These are phyloP conservation scores for Wickerhamiella slavikovae DNA, from an alignment of 805 yeast genomes.

Conservation along the genomic window DNA sequence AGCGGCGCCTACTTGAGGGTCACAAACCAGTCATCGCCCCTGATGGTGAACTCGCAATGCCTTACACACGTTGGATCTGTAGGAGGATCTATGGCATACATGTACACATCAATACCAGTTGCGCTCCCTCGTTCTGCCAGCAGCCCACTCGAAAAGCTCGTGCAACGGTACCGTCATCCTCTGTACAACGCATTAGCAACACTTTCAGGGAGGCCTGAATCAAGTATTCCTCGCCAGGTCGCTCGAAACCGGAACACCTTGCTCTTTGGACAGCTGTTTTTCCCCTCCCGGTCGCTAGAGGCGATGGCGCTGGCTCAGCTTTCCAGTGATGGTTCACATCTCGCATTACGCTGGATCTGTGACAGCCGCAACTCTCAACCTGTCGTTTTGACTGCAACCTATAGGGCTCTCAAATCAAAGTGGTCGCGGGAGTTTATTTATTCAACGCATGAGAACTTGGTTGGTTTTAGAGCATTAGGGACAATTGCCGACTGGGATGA, in stretches of 20 bases:
- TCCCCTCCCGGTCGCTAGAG: slow-evolving; percentile 73
- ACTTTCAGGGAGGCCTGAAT: not conserved
- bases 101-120: slow-evolving; percentile 47
- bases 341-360: slow-evolving; percentile 56
- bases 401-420: slow-evolving; percentile 11
- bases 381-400: slow-evolving; percentile 21
- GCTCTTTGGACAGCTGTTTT: slow-evolving; percentile 67
- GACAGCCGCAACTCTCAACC: slow-evolving; percentile 34
- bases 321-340: slow-evolving; percentile 34
- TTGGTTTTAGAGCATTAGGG: slow-evolving; percentile 66
- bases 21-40: slow-evolving; percentile 46
- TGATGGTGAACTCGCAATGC: slow-evolving; percentile 54
- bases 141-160: slow-evolving; percentile 8
- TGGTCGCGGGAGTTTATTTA: slow-evolving; percentile 62
- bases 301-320: slow-evolving; percentile 33
- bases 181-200: not conserved
- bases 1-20: slow-evolving; percentile 41
- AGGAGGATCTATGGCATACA: slow-evolving; percentile 66
- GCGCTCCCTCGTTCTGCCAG: slow-evolving; percentile 21
- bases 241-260: too few species aligned
- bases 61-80: slow-evolving; percentile 42
- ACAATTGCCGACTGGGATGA: slow-evolving; percentile 27
- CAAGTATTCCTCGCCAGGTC: not conserved
- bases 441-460: slow-evolving; percentile 62
- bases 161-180: slow-evolving; percentile 9